Evolutionary conservation across 2,329 filamentous ascomycete species (phyloP).

Genomic region (Xylaria sp.): DNA sequence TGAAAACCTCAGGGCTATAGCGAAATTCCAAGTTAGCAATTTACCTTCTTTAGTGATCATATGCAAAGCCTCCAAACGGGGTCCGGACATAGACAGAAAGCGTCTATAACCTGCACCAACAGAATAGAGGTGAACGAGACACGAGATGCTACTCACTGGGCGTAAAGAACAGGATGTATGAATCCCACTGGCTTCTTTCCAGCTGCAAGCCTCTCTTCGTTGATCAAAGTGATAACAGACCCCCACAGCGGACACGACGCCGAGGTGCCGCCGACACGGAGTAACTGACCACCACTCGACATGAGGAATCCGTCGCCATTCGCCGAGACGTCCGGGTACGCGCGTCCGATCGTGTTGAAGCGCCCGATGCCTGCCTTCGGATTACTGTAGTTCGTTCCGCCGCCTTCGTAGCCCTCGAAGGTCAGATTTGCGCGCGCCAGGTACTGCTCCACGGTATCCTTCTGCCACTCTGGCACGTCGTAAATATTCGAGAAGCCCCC

Average conservation of each 20-base stretch:
- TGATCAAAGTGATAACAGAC: conserved; percentile 60
- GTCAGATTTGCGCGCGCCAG: conserved; percentile 41
- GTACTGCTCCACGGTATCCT: conserved; percentile 15
- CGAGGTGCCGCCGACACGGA: conserved; percentile 61
- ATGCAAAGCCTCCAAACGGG: neutral
- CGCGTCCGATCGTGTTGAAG: conserved; percentile 59
- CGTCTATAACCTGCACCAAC: neutral
- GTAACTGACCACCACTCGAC: conserved; percentile 50
- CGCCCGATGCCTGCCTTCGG: conserved; percentile 49
- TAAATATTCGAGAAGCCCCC: conserved; percentile 38
- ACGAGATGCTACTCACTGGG: conserved; percentile 44
- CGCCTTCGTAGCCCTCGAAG: conserved; percentile 47
- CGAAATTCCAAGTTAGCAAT: neutral
- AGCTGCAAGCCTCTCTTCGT: conserved; percentile 59
- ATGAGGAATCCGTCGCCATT: conserved; percentile 53
- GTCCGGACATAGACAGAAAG: neutral
- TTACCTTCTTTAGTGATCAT: neutral
- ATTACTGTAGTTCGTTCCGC: conserved; percentile 52
- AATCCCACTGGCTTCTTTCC: conserved; percentile 63
- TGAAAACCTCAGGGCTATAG: conserved; percentile 50
- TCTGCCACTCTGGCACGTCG: conserved; percentile 31
- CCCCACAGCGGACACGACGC: conserved; percentile 62
- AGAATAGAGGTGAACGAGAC: neutral
- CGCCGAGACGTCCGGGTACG: conserved; percentile 62
- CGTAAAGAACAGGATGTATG: conserved; percentile 62